Conservation (phyloP, 441 rosid genomes). For the Adansonia gregorii region DNA sequence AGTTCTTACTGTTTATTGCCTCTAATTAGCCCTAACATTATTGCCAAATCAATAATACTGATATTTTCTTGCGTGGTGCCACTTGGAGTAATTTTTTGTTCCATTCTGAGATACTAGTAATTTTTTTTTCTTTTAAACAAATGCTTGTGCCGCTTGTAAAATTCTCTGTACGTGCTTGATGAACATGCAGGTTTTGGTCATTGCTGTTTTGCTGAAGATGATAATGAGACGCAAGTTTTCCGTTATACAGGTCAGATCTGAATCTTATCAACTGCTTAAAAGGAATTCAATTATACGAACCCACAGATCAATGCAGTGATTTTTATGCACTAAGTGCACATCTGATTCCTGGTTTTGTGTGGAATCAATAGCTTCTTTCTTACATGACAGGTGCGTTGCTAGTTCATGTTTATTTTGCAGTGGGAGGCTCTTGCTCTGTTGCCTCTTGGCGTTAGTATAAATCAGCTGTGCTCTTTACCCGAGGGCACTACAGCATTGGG, state of each 20-base stretch:
- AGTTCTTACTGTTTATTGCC: no score
- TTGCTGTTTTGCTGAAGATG: slow-evolving; percentile 81
- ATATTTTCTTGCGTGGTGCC: neutral
- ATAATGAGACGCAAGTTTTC: slow-evolving; percentile 93
- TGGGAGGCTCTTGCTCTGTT: slow-evolving; percentile 98
- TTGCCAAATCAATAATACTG: neutral
- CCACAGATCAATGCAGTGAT: neutral
- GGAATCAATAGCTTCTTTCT: neutral
- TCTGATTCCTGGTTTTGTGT: neutral
- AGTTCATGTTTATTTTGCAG: slow-evolving; percentile 45
- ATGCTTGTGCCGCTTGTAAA: neutral
- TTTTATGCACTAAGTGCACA: neutral
- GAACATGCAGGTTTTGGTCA: slow-evolving; percentile 80
- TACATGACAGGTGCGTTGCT: slow-evolving; percentile 15
- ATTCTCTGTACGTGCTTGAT: neutral
- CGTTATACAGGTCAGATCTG: slow-evolving; percentile 67
- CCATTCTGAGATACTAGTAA: neutral
- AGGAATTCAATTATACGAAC: neutral
- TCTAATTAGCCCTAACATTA: no score
- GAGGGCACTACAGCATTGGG: slow-evolving; percentile 72
- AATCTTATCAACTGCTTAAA: neutral
- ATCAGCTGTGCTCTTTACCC: slow-evolving; percentile 85
- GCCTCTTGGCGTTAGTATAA: slow-evolving; percentile 93
- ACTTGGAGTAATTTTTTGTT: neutral
- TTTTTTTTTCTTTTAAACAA: neutral